Base-by-base conservation (phyloP, 2,329 filamentous ascomycete genomes). In the Zelopaecilomyces penicillatus region DNA sequence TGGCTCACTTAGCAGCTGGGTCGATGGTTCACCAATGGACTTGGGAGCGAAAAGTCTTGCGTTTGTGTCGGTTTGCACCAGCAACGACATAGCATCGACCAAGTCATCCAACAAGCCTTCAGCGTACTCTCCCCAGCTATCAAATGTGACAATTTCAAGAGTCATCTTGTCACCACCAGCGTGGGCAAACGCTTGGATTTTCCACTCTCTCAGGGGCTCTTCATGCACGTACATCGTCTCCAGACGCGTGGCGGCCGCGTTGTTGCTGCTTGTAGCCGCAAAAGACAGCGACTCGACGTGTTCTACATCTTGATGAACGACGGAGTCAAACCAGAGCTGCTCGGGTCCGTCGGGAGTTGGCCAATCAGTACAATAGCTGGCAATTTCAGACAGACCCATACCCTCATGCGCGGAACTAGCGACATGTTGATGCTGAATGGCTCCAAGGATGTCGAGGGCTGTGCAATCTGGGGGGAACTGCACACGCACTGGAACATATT, bases 401-500 rank as follows among this genome's bases (percentile, higher is more conserved):
- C 69, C 67, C 53, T 80, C 76, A 56, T 76, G 71, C 5, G 71
- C 67, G 49, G 77, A 73, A 51, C 71, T 73, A 40, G 73, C 67
- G 37, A 79, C 68, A 54, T 80, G 75, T 57, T 81, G 78, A 46
- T 73, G 63, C 59, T 81, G 75, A 19, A 80, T 68, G 45, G 67
- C 61, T 11, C 66, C 64, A 45, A 81, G 69, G 4, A 81, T 64
- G 44, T 80, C 74, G 2, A 68, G 50, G 1, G 65, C 74, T 3
- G 69, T 76, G 71, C 75, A 77, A 3, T 60, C 56, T 0, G 67
- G 54, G 3, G 66, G 63, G 54, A 85, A 77, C 29, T 63, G 64
- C 10, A 85, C 73, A 19, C 82, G 72, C 32, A 84, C 71, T 1
- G 82, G 82, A 1, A 82, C 70, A 55, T 83, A 80, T 53, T 85